These are phyloP conservation scores for Podospora bellae-mahoneyi DNA, from an alignment of 495 filamentous ascomycete genomes.

Conservation along the genomic window DNA sequence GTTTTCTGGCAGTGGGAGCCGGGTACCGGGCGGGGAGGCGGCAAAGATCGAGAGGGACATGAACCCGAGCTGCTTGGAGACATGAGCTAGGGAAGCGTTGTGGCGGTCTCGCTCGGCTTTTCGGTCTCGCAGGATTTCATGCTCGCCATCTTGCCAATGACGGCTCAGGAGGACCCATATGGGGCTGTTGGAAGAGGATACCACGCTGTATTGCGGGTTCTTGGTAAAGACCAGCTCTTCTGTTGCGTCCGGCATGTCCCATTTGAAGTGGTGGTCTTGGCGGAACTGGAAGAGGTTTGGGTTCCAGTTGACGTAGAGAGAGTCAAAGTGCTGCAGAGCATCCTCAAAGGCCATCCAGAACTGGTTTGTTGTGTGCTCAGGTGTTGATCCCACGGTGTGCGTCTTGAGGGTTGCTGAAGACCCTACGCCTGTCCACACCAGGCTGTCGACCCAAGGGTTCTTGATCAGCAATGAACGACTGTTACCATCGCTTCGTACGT, in stretches of 20 bases:
- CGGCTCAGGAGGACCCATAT: constrained; percentile 83
- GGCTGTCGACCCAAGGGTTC: constrained; percentile 90
- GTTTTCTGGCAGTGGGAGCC: constrained; percentile 67
- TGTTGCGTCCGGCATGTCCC: constrained; percentile 65
- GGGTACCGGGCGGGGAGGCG: constrained; percentile 55
- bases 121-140: constrained; percentile 39
- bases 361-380: constrained; percentile 54
- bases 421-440: constrained; percentile 54
- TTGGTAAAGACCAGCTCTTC: constrained; percentile 63
- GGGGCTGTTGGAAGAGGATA: constrained; percentile 51
- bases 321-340: constrained; percentile 85
- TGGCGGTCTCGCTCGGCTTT: constrained; percentile 25
- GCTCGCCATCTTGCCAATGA: constrained; percentile 63
- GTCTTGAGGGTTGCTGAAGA: constrained; percentile 29
- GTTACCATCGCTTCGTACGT: constrained; percentile 60
- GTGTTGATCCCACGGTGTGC: constrained; percentile 21
- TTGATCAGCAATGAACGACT: constrained; percentile 76
- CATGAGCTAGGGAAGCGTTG: constrained; percentile 31
- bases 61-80: constrained; percentile 61
- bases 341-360: constrained; percentile 92
- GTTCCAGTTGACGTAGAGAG: constrained; percentile 97
- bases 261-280: constrained; percentile 86
- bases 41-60: constrained; percentile 82
- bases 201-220: constrained; percentile 80
- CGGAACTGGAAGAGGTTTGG: constrained; percentile 75